A percentile compares a stretch with the other conserved stretches of the same genome.
phyloP scores from a whole-genome alignment of 768 basidiomycete genomes.

The Gloeopeniophorella convolvens region DNA sequence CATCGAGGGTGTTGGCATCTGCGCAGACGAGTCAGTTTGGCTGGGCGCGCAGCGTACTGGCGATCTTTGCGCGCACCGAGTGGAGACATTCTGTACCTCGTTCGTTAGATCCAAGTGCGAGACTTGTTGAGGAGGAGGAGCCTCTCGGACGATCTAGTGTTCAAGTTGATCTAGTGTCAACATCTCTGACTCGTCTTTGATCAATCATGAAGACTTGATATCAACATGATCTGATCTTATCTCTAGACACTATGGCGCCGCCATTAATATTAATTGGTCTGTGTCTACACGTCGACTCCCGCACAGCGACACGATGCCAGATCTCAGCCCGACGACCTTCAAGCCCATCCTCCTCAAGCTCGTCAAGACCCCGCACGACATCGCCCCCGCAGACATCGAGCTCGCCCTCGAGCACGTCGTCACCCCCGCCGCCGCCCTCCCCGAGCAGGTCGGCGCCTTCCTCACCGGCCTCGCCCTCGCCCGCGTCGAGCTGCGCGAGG shows the following conservation, averaged over 20 bases:
- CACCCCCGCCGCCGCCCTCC: constrained; percentile 53
- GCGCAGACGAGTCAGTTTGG: constrained; percentile 8
- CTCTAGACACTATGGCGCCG: too few species aligned
- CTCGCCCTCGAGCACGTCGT: constrained; percentile 69
- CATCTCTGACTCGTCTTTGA: too few species aligned
- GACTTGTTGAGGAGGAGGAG: too few species aligned
- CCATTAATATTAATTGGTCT: too few species aligned
- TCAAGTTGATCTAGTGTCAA: too few species aligned
- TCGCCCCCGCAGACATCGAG: constrained; percentile 69
- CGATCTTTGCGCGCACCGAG: not conserved
- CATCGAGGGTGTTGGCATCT: constrained; percentile 77
- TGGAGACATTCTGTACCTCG: too few species aligned
- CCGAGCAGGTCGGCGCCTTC: constrained; percentile 84
- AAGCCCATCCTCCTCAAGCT: constrained; percentile 72
- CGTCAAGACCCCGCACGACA: constrained; percentile 73
- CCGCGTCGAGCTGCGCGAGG: constrained; percentile 67
- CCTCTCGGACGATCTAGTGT: too few species aligned
- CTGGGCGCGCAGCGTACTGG: too few species aligned
- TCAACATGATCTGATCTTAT: constrained; percentile 1
- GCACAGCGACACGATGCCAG: constrained; percentile 3
- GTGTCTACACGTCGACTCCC: too few species aligned
- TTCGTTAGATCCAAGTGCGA: too few species aligned
- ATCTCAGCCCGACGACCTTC: constrained; percentile 47
- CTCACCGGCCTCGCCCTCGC: constrained; percentile 80
- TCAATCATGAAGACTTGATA: not conserved